These are phyloP conservation scores for sunflower (Helianthus annuus) DNA, from an alignment of 129 eudicot species.

Conservation along the genomic window DNA sequence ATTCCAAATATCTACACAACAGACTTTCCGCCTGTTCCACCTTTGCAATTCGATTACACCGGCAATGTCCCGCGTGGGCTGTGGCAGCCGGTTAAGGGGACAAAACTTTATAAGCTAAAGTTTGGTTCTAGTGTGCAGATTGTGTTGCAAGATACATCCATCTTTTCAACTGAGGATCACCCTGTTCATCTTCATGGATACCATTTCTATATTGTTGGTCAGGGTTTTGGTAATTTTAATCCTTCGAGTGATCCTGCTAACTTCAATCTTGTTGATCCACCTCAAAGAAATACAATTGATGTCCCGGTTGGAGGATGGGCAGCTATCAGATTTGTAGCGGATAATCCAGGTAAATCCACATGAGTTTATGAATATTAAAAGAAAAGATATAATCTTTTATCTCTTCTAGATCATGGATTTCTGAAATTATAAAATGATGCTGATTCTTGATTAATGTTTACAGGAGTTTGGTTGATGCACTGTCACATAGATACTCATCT, in stretches of 20 bases:
- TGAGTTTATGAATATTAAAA: background rate
- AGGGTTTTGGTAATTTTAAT: conserved; percentile 68
- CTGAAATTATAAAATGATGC: background rate
- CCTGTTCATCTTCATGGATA: conserved; percentile 82
- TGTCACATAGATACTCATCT: conserved; percentile 57
- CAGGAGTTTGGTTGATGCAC: conserved; percentile 36
- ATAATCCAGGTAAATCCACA: conserved; percentile 55
- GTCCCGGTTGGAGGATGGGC: conserved; percentile 81
- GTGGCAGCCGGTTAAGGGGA: conserved; percentile 66
- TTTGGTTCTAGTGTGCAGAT: conserved; percentile 63
- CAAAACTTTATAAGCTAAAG: conserved; percentile 59
- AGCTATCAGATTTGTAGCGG: conserved; percentile 65
- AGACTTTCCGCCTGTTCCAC: conserved; percentile 74
- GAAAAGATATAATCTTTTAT: conserved; percentile 2
- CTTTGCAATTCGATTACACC: conserved; percentile 65
- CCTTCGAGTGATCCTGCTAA: conserved; percentile 51
- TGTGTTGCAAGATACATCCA: conserved; percentile 62
- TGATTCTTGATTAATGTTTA: background rate
- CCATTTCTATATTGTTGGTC: conserved; percentile 65
- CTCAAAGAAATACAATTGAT: conserved; percentile 58
- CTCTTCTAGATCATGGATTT: background rate
- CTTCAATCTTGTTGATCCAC: conserved; percentile 76
- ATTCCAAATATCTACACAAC: conserved; percentile 63
- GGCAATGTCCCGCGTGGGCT: conserved; percentile 69
- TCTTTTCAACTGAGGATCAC: conserved; percentile 57